phyloP scores from a whole-genome alignment of 352 stramenopile species.

The Phytophthora hybrid region DNA sequence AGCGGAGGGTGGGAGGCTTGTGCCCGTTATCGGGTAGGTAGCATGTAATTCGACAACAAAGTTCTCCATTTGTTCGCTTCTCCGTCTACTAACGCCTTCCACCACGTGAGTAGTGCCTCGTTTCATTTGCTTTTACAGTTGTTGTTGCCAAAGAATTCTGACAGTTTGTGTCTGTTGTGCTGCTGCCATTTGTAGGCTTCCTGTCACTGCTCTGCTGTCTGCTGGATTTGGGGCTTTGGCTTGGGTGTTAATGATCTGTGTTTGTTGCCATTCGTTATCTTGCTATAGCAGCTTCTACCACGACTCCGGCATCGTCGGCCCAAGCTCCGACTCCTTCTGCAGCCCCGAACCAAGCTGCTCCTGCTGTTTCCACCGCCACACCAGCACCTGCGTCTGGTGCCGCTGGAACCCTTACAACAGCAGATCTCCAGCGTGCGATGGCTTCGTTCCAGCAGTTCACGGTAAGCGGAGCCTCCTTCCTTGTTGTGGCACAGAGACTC shows the following conservation, averaged over 20 bases:
- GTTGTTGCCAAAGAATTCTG: constrained; percentile 20
- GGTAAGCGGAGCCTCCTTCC: constrained; percentile 33
- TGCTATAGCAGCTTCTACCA: constrained; percentile 7
- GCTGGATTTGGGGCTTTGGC: neutral
- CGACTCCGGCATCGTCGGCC: constrained; percentile 14
- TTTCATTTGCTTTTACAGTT: constrained; percentile 1
- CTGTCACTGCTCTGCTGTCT: constrained; percentile 17
- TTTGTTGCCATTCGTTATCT: constrained; percentile 7
- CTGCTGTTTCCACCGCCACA: constrained; percentile 19
- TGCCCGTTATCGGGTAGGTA: constrained; percentile 44
- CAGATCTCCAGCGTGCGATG: constrained; percentile 90
- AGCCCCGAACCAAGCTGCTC: constrained; percentile 8
- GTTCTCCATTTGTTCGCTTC: constrained; percentile 35
- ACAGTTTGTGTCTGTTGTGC: constrained; percentile 22
- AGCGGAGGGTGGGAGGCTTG: constrained; percentile 26
- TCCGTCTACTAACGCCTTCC: constrained; percentile 16
- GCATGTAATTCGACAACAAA: constrained; percentile 51
- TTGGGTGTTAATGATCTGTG: neutral
- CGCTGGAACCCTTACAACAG: constrained; percentile 67
- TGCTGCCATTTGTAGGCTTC: constrained; percentile 32
- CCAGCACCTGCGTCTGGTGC: constrained; percentile 20
- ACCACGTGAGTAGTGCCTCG: constrained; percentile 32
- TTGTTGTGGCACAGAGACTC: neutral
- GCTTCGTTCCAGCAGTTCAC: constrained; percentile 74
- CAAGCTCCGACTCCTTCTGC: constrained; percentile 15